Conservation (phyloP, 1,139 yeast genomes). For the Geotrichum australiense region DNA sequence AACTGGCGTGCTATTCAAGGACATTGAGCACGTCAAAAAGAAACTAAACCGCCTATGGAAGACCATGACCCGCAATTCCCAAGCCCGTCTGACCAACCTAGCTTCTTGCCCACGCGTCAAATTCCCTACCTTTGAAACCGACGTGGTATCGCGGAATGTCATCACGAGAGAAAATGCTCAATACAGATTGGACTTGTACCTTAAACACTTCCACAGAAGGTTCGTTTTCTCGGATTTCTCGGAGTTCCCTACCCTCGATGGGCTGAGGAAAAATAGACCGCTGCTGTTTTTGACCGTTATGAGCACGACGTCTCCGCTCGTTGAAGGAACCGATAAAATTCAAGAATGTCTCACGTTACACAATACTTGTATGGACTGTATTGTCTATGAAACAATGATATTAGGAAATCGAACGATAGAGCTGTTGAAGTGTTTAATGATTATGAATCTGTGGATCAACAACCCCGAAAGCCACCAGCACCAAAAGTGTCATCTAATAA, state of each 20-base stretch:
- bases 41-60: slow-evolving; percentile 31
- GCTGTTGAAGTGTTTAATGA: slow-evolving; percentile 52
- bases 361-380: slow-evolving; percentile 33
- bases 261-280: slow-evolving; percentile 48
- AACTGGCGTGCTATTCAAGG: slow-evolving; percentile 1
- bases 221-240: slow-evolving; percentile 24
- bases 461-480: slow-evolving; percentile 75
- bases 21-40: slow-evolving; percentile 26
- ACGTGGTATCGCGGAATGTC: slow-evolving; percentile 30
- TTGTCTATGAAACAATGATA: slow-evolving; percentile 57
- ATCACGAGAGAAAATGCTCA: slow-evolving; percentile 30
- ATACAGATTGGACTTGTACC: slow-evolving; percentile 28
- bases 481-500: slow-evolving; percentile 65
- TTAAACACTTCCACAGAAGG: not conserved
- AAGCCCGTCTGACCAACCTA: slow-evolving; percentile 24
- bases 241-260: slow-evolving; percentile 40
- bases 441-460: slow-evolving; percentile 72
- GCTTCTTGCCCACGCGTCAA: slow-evolving; percentile 20
- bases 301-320: slow-evolving; percentile 45
- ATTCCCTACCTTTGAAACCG: slow-evolving; percentile 26
- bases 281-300: slow-evolving; percentile 56
- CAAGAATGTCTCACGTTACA: not conserved
- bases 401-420: slow-evolving; percentile 66
- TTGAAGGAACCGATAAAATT: slow-evolving; percentile 5
- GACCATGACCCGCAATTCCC: slow-evolving; percentile 26